Percentiles rank a stretch among this genome's conserved stretches.
Conservation (phyloP, 108 stramenopile species). For the Seminavis robusta region DNA sequence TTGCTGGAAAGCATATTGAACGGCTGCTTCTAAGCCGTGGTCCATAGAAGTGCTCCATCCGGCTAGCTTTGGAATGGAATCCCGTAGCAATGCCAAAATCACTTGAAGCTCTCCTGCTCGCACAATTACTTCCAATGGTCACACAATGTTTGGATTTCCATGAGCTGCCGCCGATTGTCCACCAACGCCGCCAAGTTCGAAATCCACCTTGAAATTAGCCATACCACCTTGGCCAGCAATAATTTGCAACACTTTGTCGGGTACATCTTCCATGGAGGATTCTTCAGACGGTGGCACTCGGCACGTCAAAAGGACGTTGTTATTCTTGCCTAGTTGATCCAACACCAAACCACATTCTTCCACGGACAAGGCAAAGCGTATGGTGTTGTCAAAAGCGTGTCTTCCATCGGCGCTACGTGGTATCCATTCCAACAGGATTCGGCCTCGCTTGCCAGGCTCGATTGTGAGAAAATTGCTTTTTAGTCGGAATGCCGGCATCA, state of each 20-base stretch:
- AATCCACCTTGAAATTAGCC: slow-evolving; percentile 45
- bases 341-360: slow-evolving; percentile 55
- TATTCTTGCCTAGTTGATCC: slow-evolving; percentile 35
- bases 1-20: background rate
- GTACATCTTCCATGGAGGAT: slow-evolving; percentile 14
- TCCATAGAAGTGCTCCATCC: slow-evolving; percentile 61
- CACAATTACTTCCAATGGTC: slow-evolving; percentile 37
- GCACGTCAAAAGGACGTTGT: background rate
- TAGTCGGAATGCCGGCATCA: slow-evolving; percentile 46
- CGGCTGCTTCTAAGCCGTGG: slow-evolving; percentile 6
- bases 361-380: slow-evolving; percentile 37
- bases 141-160: background rate
- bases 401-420: slow-evolving; percentile 26
- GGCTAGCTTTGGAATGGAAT: slow-evolving; percentile 40
- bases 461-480: slow-evolving; percentile 21
- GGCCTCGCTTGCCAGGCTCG: slow-evolving; percentile 32
- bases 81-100: slow-evolving; percentile 36
- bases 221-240: slow-evolving; percentile 44
- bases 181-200: slow-evolving; percentile 38
- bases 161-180: slow-evolving; percentile 38
- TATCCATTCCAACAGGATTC: slow-evolving; percentile 47
- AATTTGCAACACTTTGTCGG: slow-evolving; percentile 58
- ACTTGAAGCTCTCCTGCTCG: slow-evolving; percentile 62
- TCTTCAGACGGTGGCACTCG: background rate
- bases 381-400: slow-evolving; percentile 19